Conservation (phyloP, 495 filamentous ascomycete genomes). For the Tuber umbilicatum region DNA sequence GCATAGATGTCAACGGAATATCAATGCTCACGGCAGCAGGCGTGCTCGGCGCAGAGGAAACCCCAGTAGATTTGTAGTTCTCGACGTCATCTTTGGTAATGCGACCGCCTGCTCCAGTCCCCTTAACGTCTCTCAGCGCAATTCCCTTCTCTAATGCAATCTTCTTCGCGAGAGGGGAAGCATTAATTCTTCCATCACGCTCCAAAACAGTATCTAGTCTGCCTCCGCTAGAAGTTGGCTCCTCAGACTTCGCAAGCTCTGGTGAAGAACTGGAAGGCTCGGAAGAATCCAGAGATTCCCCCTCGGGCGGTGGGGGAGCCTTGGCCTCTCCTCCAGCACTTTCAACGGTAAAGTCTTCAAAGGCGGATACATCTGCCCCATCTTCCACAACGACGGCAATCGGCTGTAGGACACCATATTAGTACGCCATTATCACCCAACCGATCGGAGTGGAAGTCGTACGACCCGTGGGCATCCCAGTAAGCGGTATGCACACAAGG, state of each 20-base stretch:
- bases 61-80: slow-evolving; percentile 57
- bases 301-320: slow-evolving; percentile 56
- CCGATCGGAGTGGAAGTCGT: slow-evolving; percentile 20
- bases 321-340: slow-evolving; percentile 83
- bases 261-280: slow-evolving; percentile 52
- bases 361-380: slow-evolving; percentile 73
- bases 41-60: slow-evolving; percentile 44
- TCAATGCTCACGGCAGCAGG: slow-evolving; percentile 70
- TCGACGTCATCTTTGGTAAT: slow-evolving; percentile 91
- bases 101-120: slow-evolving; percentile 74
- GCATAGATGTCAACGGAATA: slow-evolving; percentile 80
- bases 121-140: slow-evolving; percentile 70
- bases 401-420: slow-evolving; percentile 55
- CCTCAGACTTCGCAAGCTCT: slow-evolving; percentile 54
- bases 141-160: slow-evolving; percentile 83
- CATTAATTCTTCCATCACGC: slow-evolving; percentile 52
- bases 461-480: slow-evolving; percentile 31
- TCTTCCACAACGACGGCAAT: slow-evolving; percentile 95
- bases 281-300: slow-evolving; percentile 57
- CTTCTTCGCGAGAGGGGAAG: slow-evolving; percentile 67
- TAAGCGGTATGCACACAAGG: slow-evolving; percentile 29
- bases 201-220: slow-evolving; percentile 76
- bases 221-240: slow-evolving; percentile 68
- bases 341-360: slow-evolving; percentile 77
- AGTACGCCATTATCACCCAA: slow-evolving; percentile 36